phyloP scores from a whole-genome alignment of 805 yeast species.

The Yarrowia phangngaensis region DNA sequence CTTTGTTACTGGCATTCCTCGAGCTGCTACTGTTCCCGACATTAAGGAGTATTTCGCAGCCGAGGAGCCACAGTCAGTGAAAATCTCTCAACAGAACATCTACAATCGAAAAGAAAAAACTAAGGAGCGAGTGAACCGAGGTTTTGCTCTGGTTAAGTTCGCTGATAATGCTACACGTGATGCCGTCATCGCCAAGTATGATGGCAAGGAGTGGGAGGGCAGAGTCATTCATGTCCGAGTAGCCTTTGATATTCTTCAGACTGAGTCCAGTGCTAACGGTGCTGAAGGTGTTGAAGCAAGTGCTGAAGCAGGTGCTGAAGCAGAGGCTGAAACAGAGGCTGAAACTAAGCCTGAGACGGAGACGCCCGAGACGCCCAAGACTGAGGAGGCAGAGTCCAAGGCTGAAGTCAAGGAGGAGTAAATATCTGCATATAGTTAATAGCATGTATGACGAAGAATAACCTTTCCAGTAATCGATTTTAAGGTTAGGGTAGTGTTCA shows the following conservation, averaged over 20 bases:
- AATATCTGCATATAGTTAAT: constrained; percentile 17
- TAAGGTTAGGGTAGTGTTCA: too few species aligned
- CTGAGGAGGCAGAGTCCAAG: constrained; percentile 3
- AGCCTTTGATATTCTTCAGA: constrained; percentile 47
- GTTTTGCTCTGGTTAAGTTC: constrained; percentile 56
- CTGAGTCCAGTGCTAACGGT: constrained; percentile 13
- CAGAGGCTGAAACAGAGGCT: constrained; percentile 8
- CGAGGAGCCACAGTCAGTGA: constrained; percentile 38
- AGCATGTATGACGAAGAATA: too few species aligned
- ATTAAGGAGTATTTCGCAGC: constrained; percentile 45
- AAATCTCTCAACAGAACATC: constrained; percentile 26
- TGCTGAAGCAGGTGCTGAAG: constrained; percentile 18
- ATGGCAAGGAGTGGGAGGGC: constrained; percentile 64
- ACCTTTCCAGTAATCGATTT: too few species aligned
- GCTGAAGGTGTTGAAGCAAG: constrained; percentile 5
- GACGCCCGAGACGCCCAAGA: background rate
- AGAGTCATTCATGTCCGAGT: constrained; percentile 50
- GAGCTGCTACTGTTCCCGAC: constrained; percentile 47
- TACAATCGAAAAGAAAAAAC: constrained; percentile 30
- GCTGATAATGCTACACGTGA: constrained; percentile 58
- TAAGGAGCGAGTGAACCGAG: constrained; percentile 29
- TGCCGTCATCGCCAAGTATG: constrained; percentile 65
- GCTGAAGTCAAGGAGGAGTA: constrained; percentile 5
- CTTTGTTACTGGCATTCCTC: constrained; percentile 59
- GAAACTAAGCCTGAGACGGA: background rate